phyloP scores from a whole-genome alignment of 1,139 yeast genomes.

The Protomyces gravidus region DNA sequence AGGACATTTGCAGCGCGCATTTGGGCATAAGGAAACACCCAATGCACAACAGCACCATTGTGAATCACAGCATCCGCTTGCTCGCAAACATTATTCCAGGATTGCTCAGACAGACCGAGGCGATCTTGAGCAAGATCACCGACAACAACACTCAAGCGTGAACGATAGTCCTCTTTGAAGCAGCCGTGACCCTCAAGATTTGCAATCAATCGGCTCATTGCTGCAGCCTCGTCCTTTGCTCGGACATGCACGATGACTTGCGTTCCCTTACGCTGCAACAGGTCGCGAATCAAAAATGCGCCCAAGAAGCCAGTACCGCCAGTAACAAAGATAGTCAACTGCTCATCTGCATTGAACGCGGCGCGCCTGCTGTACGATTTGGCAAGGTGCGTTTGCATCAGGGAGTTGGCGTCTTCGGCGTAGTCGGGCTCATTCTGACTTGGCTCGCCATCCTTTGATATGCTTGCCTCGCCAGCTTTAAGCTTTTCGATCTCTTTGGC shows the following conservation, averaged over 20 bases:
- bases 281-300: slow-evolving; percentile 73
- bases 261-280: slow-evolving; percentile 53
- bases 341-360: slow-evolving; percentile 42
- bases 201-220: slow-evolving; percentile 66
- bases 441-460: slow-evolving; percentile 30
- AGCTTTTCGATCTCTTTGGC: slow-evolving; percentile 65
- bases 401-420: slow-evolving; percentile 65
- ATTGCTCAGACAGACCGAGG: slow-evolving; percentile 60
- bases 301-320: slow-evolving; percentile 98
- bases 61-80: slow-evolving; percentile 79
- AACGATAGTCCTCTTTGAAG: slow-evolving; percentile 64
- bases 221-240: slow-evolving; percentile 64
- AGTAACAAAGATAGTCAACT: slow-evolving; percentile 72
- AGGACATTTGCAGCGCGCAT: slow-evolving; percentile 90
- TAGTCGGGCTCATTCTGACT: slow-evolving; percentile 44
- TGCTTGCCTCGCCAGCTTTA: slow-evolving; percentile 46
- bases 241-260: slow-evolving; percentile 85
- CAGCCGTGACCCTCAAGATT: slow-evolving; percentile 82
- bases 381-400: slow-evolving; percentile 48
- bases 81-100: slow-evolving; percentile 57
- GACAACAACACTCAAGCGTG: slow-evolving; percentile 63
- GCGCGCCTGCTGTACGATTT: slow-evolving; percentile 35
- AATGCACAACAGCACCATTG: slow-evolving; percentile 96
- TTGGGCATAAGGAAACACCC: slow-evolving; percentile 94
- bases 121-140: slow-evolving; percentile 73